phyloP scores from a whole-genome alignment of 306 rosid species.

The Cicer arietinum region DNA sequence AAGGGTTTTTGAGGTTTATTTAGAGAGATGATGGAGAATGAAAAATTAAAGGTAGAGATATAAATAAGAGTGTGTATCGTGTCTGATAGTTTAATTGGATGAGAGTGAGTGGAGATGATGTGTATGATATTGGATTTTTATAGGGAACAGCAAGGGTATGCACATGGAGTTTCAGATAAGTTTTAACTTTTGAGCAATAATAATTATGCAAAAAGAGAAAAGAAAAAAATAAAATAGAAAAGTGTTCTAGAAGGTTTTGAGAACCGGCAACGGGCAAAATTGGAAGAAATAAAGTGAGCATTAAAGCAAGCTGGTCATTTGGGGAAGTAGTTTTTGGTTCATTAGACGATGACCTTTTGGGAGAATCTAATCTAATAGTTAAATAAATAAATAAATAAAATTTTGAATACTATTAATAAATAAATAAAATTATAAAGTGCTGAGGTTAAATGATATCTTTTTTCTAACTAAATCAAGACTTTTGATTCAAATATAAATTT shows the following conservation, averaged over 20 bases:
- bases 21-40: neutral
- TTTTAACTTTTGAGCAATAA: neutral
- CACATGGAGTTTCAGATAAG: constrained; percentile 44
- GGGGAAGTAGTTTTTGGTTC: neutral
- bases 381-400: no score
- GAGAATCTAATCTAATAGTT: neutral
- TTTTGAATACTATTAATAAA: no score
- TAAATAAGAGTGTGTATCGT: neutral
- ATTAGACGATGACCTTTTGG: neutral
- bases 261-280: constrained; percentile 27
- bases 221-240: neutral
- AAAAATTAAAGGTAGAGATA: neutral
- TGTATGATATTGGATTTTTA: constrained; percentile 5
- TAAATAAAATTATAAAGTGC: no score
- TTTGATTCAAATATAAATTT: no score
- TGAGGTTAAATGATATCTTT: no score
- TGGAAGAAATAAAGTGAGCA: neutral
- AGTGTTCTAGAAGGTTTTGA: constrained; percentile 49
- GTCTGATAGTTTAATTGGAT: neutral
- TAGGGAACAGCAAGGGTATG: neutral
- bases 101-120: constrained; percentile 18
- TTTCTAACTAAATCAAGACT: no score
- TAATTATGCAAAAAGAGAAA: neutral
- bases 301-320: neutral
- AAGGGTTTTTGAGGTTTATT: neutral